These are phyloP conservation scores for Podaxis rugospora DNA, from an alignment of 768 basidiomycete species.

Conservation along the genomic window DNA sequence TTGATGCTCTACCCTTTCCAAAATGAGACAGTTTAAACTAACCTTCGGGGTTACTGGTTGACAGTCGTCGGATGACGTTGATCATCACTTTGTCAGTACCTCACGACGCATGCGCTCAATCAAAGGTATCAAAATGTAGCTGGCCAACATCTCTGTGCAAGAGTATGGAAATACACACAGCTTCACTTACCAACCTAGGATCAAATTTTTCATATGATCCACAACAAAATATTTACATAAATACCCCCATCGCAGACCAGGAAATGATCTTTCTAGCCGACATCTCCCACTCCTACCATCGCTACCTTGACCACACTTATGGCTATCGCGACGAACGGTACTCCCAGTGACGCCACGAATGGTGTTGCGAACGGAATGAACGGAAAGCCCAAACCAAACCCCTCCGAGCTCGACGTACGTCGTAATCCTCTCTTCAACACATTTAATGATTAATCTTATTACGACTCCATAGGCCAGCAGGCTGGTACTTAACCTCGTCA, in stretches of 20 bases:
- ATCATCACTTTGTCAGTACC: too few species aligned
- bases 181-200: neutral
- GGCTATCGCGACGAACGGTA: neutral
- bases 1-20: too few species aligned
- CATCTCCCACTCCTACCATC: neutral
- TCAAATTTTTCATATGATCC: neutral
- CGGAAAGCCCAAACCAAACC: neutral
- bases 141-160: neutral
- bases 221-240: neutral
- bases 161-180: neutral
- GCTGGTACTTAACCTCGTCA: conserved; percentile 42
- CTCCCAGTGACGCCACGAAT: neutral
- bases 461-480: conserved; percentile 43
- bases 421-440: neutral
- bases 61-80: too few species aligned
- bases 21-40: too few species aligned
- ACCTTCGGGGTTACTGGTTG: too few species aligned
- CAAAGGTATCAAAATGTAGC: neutral
- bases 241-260: neutral
- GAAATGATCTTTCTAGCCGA: neutral
- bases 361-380: neutral
- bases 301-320: neutral
- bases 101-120: too few species aligned
- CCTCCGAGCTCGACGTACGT: neutral
- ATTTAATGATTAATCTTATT: neutral